These are phyloP conservation scores for Paracamarosporium sp. DNA, from an alignment of 2,329 filamentous ascomycete species.

Conservation along the genomic window DNA sequence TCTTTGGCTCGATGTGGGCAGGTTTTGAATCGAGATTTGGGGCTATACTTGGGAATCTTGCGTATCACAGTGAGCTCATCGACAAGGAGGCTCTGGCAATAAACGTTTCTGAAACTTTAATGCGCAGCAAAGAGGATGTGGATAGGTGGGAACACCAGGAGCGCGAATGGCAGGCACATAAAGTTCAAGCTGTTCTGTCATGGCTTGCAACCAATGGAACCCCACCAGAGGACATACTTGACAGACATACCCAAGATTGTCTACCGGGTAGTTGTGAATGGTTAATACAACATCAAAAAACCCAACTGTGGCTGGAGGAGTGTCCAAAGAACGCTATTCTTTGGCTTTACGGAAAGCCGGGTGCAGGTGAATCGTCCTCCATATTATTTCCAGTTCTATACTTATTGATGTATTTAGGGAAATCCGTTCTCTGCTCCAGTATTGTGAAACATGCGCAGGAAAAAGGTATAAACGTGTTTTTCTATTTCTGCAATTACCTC, in stretches of 20 bases:
- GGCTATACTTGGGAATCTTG: slow-evolving; percentile 24
- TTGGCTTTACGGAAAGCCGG: slow-evolving; percentile 23
- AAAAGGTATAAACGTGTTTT: slow-evolving; percentile 9
- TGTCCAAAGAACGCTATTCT: slow-evolving; percentile 5
- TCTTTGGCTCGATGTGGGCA: slow-evolving; percentile 34
- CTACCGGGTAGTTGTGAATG: slow-evolving; percentile 16
- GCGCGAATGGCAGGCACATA: slow-evolving; percentile 6
- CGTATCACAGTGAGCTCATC: slow-evolving; percentile 27
- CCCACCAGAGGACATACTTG: slow-evolving; percentile 12
- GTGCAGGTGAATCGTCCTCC: slow-evolving; percentile 13
- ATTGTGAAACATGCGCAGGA: slow-evolving; percentile 14
- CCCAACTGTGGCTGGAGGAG: slow-evolving; percentile 14
- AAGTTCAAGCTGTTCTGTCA: not conserved
- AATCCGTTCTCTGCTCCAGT: slow-evolving; percentile 16
- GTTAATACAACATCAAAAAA: slow-evolving; percentile 14
- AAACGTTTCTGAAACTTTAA: slow-evolving; percentile 23
- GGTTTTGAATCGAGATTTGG: slow-evolving; percentile 27
- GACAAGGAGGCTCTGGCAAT: slow-evolving; percentile 31
- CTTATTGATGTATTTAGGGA: slow-evolving; percentile 9
- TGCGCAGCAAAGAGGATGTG: slow-evolving; percentile 15
- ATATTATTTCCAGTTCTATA: not conserved
- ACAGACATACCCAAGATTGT: slow-evolving; percentile 10
- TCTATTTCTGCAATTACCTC: slow-evolving; percentile 18
- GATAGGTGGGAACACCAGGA: slow-evolving; percentile 24
- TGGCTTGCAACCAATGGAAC: slow-evolving; percentile 6